Conservation (phyloP, 257 asterid genomes). For the Scutellaria minor region DNA sequence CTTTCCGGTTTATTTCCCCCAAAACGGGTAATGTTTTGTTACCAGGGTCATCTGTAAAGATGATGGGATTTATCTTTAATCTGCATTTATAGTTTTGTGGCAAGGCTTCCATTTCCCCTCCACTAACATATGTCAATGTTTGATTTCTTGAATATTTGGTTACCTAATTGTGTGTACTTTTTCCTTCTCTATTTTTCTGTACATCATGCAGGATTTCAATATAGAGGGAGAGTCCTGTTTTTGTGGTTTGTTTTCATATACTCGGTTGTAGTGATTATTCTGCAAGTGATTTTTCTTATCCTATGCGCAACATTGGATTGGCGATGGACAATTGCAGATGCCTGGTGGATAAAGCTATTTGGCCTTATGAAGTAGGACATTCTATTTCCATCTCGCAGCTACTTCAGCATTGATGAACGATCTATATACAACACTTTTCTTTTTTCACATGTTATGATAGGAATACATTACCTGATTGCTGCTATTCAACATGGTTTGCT, state of each 20-base stretch:
- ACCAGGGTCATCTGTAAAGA: conserved; percentile 11
- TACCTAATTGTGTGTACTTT: conserved; percentile 14
- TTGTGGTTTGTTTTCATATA: conserved; percentile 69
- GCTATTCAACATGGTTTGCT: conserved; percentile 39
- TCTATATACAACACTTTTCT: conserved; percentile 17
- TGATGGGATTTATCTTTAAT: conserved; percentile 19
- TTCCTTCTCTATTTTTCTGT: conserved; percentile 25
- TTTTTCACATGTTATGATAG: conserved; percentile 15
- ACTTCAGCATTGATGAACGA: conserved; percentile 10
- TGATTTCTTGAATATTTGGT: conserved; percentile 18
- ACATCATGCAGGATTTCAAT: conserved; percentile 62
- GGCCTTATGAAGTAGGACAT: conserved; percentile 79
- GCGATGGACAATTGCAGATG: conserved; percentile 53
- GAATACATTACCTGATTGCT: conserved; percentile 25
- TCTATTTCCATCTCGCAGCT: conserved; percentile 12
- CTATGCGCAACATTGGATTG: conserved; percentile 57
- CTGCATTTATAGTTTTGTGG: conserved; percentile 11
- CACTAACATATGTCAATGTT: not conserved
- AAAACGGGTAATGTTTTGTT: conserved; percentile 61
- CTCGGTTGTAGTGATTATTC: conserved; percentile 59
- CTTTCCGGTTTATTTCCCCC: conserved; percentile 59
- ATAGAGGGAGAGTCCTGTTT: conserved; percentile 59
- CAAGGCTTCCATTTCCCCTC: not conserved
- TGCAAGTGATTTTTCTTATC: conserved; percentile 66
- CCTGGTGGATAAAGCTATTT: conserved; percentile 80